Evolutionary conservation across 352 stramenopile species (phyloP), one percentile per base, ranked within the genome.

Genomic region (Pythium folliculosum): DNA sequence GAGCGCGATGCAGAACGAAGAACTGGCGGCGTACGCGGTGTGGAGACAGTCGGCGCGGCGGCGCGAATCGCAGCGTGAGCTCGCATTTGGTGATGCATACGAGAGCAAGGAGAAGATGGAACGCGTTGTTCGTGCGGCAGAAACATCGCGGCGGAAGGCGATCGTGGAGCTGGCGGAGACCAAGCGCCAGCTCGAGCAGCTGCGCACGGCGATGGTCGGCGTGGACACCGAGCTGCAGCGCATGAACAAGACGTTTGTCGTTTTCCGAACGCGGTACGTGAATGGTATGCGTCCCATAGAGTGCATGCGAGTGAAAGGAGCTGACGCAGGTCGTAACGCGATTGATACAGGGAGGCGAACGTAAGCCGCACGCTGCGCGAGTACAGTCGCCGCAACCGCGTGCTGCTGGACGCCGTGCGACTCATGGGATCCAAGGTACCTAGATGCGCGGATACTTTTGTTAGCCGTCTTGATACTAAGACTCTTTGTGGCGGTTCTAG

Each of bases 301-400:
- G n/a, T n/a, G n/a, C n/a, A n/a, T n/a, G n/a, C n/a, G n/a, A n/a
- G n/a, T n/a, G n/a, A n/a, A n/a, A n/a, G n/a, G n/a, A n/a, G n/a
- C n/a, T n/a, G n/a, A n/a, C n/a, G n/a, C n/a, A n/a, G n/a, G n/a
- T n/a, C n/a, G n/a, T n/a, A n/a, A n/a, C n/a, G n/a, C 27, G 27
- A 32, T 21, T 12, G 37, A 23, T 35, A n/a, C 19, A 90, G 81
- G 5, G 79, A 90, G 22, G 57, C 75, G 17, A 77, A 70, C 19
- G 54, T 90, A 19, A 71, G 68, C 14, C 69, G 72, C 27, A 79
- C 69, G 12, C 43, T 90, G 27, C 77, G 81, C 13, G 81, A 90
- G 50, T 90, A 90, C 44, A 72, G 70, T 14, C 81, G 77, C 32
- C 76, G 77, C 5, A 90, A 90, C 55, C 74, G 76, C 40, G 63